phyloP scores from a whole-genome alignment of 345 rosid species.

The Trapa bicornis region DNA sequence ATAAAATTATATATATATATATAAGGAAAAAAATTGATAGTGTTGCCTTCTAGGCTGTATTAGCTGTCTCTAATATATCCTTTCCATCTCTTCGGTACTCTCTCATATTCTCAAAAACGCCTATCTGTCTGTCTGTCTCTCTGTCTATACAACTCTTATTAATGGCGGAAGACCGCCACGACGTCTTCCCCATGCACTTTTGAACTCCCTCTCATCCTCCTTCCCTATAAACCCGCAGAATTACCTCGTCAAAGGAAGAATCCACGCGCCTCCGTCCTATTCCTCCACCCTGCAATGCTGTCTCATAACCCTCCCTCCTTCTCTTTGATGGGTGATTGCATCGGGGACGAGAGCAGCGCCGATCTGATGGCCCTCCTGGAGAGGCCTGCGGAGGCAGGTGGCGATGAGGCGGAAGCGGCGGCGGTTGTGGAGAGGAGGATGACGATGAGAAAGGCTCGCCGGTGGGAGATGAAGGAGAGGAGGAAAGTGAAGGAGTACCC shows the following conservation, averaged over 20 bases:
- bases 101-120: too few relatives aligned
- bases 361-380: conserved; percentile 27
- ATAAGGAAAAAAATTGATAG: too few relatives aligned
- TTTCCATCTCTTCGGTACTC: conserved; percentile 10
- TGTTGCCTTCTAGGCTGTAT: background rate
- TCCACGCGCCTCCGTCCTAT: background rate
- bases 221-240: background rate
- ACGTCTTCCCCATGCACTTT: conserved; percentile 5
- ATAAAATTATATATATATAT: too few relatives aligned
- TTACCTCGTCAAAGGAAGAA: too few relatives aligned
- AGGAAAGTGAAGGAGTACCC: conserved; percentile 21
- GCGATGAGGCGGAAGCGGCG: background rate
- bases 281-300: background rate
- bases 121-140: background rate
- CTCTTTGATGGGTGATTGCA: conserved; percentile 44
- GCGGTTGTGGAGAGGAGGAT: background rate
- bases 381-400: conserved; percentile 5
- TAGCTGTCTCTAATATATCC: conserved; percentile 29
- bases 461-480: conserved; percentile 6
- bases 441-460: background rate
- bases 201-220: background rate
- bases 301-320: conserved; percentile 17
- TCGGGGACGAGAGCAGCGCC: conserved; percentile 70
- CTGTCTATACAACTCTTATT: background rate
- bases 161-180: background rate